Base-by-base conservation (phyloP, 768 basidiomycete genomes). In the Lactarius indigo region DNA sequence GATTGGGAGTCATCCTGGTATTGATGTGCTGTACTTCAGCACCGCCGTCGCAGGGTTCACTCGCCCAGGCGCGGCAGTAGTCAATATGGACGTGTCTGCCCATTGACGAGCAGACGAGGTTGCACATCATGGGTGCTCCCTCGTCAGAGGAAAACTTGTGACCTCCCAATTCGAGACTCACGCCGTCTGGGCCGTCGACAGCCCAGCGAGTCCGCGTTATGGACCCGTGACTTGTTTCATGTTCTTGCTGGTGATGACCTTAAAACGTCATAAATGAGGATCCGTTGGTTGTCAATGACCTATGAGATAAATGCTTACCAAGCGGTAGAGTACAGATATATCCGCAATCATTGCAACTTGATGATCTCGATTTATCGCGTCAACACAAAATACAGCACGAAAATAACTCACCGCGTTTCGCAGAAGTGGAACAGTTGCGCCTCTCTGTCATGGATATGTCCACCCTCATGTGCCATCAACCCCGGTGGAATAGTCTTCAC, bases 41-140 rank as follows among this genome's bases (percentile, higher is more conserved):
- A 1, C 78, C 81, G n/a, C n/a, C n/a, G 1, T 72, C 74, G 71
- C 87, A 88, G 5, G 70, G 61, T 0, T 71, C 73, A 12, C 64
- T 74, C 26, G 75, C 71, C 44, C 76, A 71, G 1, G 81, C 76
- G 1, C 84, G 80, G 69, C 87, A 88, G 64, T 81, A 84, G 67
- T 83, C 85, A 39, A 87, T 75, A 71, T 88, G 87, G 1, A 76
- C 75, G 59, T 88, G 87, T 23, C 87, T 74, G 0, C 86, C 87
- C 74, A 87, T 77, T 17, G 82, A 75, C 1, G 80, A 78, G 68
- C 85, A 88, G 33, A 85, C 73, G 23, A 87, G 76, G 56, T 79
- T 86, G 70, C 87, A 87, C 78, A 87, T 79, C 83, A 87, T 85
- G 0, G 86, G 86, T 0, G 85, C 85, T 9, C 87, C 85, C 52